Evolutionary conservation across 768 basidiomycete species (phyloP).

Genomic region (Gloeopeniophorella convolvens): DNA sequence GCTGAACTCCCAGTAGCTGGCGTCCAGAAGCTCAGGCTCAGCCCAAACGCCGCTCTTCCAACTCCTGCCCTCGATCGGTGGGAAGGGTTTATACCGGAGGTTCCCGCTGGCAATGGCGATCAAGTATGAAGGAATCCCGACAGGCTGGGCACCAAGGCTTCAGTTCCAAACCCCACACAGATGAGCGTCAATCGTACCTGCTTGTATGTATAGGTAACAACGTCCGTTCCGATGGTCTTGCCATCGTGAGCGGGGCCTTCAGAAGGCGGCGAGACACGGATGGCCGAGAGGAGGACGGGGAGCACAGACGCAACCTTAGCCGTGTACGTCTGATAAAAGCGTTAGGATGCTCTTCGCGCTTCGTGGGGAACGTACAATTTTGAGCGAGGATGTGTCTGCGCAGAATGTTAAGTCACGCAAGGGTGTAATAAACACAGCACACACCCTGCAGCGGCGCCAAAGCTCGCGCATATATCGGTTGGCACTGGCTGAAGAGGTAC

Average conservation of each 20-base stretch:
- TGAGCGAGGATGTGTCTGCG: constrained; percentile 79
- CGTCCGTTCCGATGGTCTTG: constrained; percentile 65
- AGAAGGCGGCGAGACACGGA: constrained; percentile 68
- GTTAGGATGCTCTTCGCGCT: background rate
- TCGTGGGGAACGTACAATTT: constrained; percentile 49
- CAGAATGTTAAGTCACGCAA: background rate
- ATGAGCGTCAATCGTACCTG: constrained; percentile 45
- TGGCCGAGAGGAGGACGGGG: constrained; percentile 81
- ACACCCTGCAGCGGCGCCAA: constrained; percentile 74
- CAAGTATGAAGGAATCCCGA: constrained; percentile 87
- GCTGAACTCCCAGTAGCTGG: constrained; percentile 80
- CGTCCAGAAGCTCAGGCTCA: constrained; percentile 76
- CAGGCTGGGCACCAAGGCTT: constrained; percentile 41
- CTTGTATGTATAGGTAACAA: constrained; percentile 66
- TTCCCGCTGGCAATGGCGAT: constrained; percentile 88
- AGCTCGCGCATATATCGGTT: constrained; percentile 83
- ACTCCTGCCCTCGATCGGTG: constrained; percentile 48
- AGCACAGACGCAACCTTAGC: constrained; percentile 72
- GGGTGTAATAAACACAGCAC: background rate
- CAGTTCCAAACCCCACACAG: background rate
- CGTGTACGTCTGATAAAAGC: constrained; percentile 59
- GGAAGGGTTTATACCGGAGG: constrained; percentile 64
- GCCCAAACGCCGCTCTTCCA: constrained; percentile 90
- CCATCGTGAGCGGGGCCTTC: constrained; percentile 67
- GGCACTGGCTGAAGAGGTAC: constrained; percentile 89